Evolutionary conservation across 106 monocot genomes (phyloP), one percentile per base, ranked within the genome.

Genomic region (Acorus calamus): DNA sequence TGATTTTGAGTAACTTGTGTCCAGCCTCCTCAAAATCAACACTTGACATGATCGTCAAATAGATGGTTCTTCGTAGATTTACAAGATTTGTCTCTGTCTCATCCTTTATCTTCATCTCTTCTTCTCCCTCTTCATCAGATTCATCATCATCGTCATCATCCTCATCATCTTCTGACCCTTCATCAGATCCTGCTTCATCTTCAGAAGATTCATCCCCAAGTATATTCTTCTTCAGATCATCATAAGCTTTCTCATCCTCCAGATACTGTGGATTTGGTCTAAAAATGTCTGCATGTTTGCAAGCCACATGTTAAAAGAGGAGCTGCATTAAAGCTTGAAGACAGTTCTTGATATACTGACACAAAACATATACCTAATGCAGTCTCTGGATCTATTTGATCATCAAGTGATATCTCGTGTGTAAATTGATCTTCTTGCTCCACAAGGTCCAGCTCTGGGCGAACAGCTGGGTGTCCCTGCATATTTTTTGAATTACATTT

Each of bases 181-280:
- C 86, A 54, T 87, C 87, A 48, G 87, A 87, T 5, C 77, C 80
- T 75, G 75, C 80, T 76, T 87, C 89, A 44, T 80, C 86, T 42
- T 86, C 82, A 77, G 86, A 84, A 58, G 86, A 83, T n/a, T 89
- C 94, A 7, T 72, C 80, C 44, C 89, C 86, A 52, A 94, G 79
- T 48, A 94, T 89, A 62, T 64, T 90, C 71, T 46, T 86, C 69
- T 94, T 94, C 28, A 94, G 65, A 66, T 84, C 53, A 63, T 94
- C 94, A 74, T 94, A 94, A 11, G 86, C 89, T 62, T 90, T 94
- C 67, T 94, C 94, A 67, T 94, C 94, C 55, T 86, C 94, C 69
- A 87, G 13, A 62, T 79, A 94, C 4, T 80, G 73, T 42, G 77
- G 77, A 69, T 87, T 94, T 57, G 62, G 13, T 77, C 82, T 89